Evolutionary conservation across 208 protist genomes (phyloP), one percentile per base, ranked within the genome.

Genomic region (Strigomonas culicis): DNA sequence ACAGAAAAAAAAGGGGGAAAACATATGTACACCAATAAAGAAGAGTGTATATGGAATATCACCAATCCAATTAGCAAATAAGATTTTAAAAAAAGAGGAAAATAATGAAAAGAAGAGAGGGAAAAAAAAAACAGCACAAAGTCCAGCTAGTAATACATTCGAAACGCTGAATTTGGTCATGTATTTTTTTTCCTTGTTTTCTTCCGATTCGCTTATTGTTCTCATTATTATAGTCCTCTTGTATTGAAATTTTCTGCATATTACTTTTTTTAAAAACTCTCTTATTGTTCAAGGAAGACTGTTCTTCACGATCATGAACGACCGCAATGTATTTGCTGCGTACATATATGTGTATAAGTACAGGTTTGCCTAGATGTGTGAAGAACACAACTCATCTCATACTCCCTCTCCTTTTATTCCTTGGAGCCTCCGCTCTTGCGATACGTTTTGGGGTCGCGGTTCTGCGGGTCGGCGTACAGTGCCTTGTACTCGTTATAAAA

Each of bases 401-500:
- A n/a, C n/a, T n/a, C n/a, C n/a, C n/a, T n/a, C n/a, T n/a, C n/a
- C n/a, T n/a, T n/a, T n/a, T n/a, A n/a, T 24, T 34, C 30, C 21
- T 4, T 34, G 30, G 53, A 59, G 25, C n/a, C 4, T 11, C 24
- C 24, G 68, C 74, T 75, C 57, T 75, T 75, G 43, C 78, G 78
- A 64, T 77, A 84, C 13, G 68, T 80, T 70, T 77, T 84, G 7
- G 78, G 70, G 70, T 84, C 78, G 46, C 68, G 64, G 62, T 84
- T 72, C 25, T 77, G 65, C 8, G 78, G 78, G 60, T 84, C 74
- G 25, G 72, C 78, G 27, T 75, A 65, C 44, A 84, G 74, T 6
- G 72, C 66, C 66, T 79, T 84, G 74, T 84, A 84, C 70, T 88
- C 82, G 17, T 28, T 68, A 60, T 78, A 70, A 39, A 84, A 80